Base-by-base conservation (phyloP, 257 asterid genomes). In the Ophiorrhiza pumila region DNA sequence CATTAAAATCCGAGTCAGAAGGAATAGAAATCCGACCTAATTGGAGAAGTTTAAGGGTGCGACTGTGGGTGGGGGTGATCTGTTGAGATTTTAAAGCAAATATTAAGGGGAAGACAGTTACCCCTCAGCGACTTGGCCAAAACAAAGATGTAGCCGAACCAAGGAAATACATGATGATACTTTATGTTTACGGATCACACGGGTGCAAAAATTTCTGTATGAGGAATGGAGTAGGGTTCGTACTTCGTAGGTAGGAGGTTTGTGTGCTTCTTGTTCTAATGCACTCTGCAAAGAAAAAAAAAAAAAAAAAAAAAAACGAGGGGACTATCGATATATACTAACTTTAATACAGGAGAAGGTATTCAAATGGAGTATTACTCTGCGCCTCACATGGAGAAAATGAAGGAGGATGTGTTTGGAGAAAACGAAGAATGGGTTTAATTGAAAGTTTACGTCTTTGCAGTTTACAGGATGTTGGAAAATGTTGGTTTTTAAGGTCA, bases 21-120 rank as follows among this genome's bases (percentile, higher is more conserved):
- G 89, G 86, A 34, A 78, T 76, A 53, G 95, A 89, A 84, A 86
- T 72, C 80, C 83, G 84, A 90, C 93, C 96, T 77, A 90, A 88
- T 78, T 68, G 81, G 87, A 80, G 80, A 60, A 62, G 76, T 47
- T 76, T 39, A 5, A 9, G 70, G 76, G 80, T 64, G 55, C 5
- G n/a, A 41, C 12, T 22, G n/a, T 7, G 70, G 76, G 80, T 64
- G 55, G n/a, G n/a, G n/a, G 23, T 22, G n/a, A 76, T 52, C 62
- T 41, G 76, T 59, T 72, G 81, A 87, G 87, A 83, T 79, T 79
- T 64, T 78, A 55, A 73, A 82, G 83, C 85, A 76, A 20, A 25
- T 23, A 61, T 60, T 50, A 32, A 65, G 80, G 85, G 80, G 69
- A 34, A 76, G 92, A 88, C 70, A 43, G 90, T 82, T 84, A 87